Evolutionary conservation across 768 basidiomycete species (phyloP), one percentile per base, ranked within the genome.

Genomic region (Suillus fuscotomentosus): DNA sequence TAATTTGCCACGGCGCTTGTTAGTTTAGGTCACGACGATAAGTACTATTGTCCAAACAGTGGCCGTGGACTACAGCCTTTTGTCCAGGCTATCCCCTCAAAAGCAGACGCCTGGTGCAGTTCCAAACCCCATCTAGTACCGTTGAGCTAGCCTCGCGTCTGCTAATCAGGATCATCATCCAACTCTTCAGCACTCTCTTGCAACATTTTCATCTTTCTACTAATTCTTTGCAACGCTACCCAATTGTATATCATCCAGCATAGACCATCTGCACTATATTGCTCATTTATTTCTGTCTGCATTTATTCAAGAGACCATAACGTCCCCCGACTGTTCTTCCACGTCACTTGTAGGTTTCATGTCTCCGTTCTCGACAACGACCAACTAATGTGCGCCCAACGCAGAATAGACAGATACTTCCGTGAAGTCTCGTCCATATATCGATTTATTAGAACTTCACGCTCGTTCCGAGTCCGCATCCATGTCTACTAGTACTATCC

Each of bases 141-240:
- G 50, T 50, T 60, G 71, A 70, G 67, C 73, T 64, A 65, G 68
- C 66, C 67, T 74, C 71, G 47, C 60, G 68, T 66, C 41, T 48
- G 15, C 55, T 59, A 36, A 22, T 22, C 13, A 24, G 31, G 17
- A 22, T 38, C 47, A 63, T 31, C 65, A 57, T 48, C 57, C 55
- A 64, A 10, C 60, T 38, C 43, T 56, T 36, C 36, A n/a, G 22
- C 22, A 48, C 13, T 61, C 42, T 42, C 62, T 24, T 22, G n/a
- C 47, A 47, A 48, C 22, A 48, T 22, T 36, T 42, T 38, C 39
- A 24, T 27, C 31, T 62, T 60, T 36, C 17, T 34, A 34, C 10
- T 60, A 38, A 56, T 56, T 56, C 54, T 34, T 4, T 38, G 24
- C 24, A 42, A 59, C 38, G 24, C 45, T 48, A n/a, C 45, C 42